Conservation (phyloP, 192 early-diverging fungal species). For the Backusella westeae region DNA sequence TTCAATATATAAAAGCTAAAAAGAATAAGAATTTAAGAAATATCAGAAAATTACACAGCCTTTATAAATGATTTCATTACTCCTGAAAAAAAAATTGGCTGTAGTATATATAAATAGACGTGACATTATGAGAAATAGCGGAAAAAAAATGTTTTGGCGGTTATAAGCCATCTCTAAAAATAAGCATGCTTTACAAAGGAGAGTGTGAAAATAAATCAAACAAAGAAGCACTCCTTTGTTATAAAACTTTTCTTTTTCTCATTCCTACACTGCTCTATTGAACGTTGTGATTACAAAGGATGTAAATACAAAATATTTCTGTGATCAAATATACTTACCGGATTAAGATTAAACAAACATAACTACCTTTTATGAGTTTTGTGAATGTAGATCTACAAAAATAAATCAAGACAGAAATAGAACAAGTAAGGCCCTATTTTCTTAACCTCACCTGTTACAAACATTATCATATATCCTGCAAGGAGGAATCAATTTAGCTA, state of each 20-base stretch:
- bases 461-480: not conserved
- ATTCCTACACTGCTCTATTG: not conserved
- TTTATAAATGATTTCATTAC: conserved; percentile 2
- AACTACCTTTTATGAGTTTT: not conserved
- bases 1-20: not conserved
- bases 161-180: conserved; percentile 1
- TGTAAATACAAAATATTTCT: not conserved
- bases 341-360: not conserved
- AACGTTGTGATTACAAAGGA: not conserved
- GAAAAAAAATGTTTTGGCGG: conserved; percentile 9
- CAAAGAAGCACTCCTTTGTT: conserved; percentile 4
- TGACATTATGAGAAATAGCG: not conserved
- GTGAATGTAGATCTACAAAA: not conserved
- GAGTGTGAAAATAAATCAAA: conserved; percentile 4
- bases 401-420: conserved; percentile 4
- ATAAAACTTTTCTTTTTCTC: not conserved
- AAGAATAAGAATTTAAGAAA: not conserved
- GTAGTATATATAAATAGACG: conserved; percentile 2
- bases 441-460: conserved; percentile 2
- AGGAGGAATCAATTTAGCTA: conserved; percentile 6
- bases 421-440: not conserved
- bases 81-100: conserved; percentile 4
- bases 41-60: too few relatives aligned
- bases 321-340: not conserved
- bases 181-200: conserved; percentile 1